These are phyloP conservation scores for Stereocaulon alpinum DNA, from an alignment of 495 filamentous ascomycete species.

Conservation along the genomic window DNA sequence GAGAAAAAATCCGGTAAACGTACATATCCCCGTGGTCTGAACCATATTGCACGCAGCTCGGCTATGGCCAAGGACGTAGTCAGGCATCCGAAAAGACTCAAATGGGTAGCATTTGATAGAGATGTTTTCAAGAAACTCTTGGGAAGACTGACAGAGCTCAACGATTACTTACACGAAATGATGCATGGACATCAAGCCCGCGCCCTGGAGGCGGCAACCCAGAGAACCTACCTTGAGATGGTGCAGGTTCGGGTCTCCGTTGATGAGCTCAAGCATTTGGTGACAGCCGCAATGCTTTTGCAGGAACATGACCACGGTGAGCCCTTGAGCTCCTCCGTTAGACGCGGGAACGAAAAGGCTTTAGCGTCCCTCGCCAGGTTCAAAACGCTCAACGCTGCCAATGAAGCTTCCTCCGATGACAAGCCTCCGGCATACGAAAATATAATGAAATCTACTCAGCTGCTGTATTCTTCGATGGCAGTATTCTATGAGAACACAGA, in stretches of 20 bases:
- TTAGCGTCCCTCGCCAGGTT: constrained; percentile 7
- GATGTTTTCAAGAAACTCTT: constrained; percentile 13
- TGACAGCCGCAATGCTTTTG: constrained; percentile 7
- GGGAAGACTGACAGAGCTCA: constrained; percentile 13
- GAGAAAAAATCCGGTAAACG: constrained; percentile 2
- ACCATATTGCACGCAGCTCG: neutral
- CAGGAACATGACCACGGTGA: neutral
- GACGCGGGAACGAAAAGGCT: constrained; percentile 2
- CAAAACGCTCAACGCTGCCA: constrained; percentile 6
- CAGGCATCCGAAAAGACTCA: constrained; percentile 14
- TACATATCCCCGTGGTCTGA: neutral
- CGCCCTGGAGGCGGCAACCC: constrained; percentile 1
- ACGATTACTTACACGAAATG: constrained; percentile 13
- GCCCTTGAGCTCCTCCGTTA: neutral
- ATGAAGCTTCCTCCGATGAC: neutral
- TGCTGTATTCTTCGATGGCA: constrained; percentile 3
- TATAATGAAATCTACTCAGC: neutral
- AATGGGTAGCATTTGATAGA: constrained; percentile 17
- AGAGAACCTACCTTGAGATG: constrained; percentile 5
- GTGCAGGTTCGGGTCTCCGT: constrained; percentile 2
- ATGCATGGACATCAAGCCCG: constrained; percentile 11
- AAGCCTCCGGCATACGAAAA: neutral
- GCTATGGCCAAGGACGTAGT: constrained; percentile 5
- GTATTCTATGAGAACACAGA: neutral
- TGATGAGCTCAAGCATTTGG: constrained; percentile 3